Conservation (phyloP, 2,329 filamentous ascomycete genomes). For the Microdochium bolleyi region DNA sequence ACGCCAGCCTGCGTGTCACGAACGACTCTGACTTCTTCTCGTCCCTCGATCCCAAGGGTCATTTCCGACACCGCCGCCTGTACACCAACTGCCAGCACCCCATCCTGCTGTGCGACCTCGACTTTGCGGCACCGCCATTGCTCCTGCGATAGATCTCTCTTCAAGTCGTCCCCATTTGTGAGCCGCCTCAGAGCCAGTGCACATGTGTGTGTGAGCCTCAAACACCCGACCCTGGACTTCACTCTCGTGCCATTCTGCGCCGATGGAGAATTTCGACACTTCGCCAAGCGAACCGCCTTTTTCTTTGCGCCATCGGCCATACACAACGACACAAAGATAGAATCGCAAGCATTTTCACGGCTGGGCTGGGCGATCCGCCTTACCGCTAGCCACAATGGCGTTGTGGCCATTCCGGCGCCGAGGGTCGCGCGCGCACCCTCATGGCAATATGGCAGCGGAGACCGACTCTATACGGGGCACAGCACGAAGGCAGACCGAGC, state of each 20-base stretch:
- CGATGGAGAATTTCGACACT: background rate
- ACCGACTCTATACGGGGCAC: conserved; percentile 3
- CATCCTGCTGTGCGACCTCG: too few relatives aligned
- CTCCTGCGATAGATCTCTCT: too few relatives aligned
- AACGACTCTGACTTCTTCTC: background rate
- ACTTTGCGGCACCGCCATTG: too few relatives aligned
- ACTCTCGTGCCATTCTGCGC: background rate
- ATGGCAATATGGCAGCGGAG: conserved; percentile 12
- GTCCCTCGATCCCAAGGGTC: too few relatives aligned
- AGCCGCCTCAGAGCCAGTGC: too few relatives aligned
- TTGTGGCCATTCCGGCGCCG: conserved; percentile 78
- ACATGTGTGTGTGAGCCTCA: too few relatives aligned
- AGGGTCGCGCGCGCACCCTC: conserved; percentile 55
- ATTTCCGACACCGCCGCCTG: too few relatives aligned
- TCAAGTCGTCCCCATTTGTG: too few relatives aligned
- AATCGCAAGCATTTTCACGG: background rate
- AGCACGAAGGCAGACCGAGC: conserved; percentile 8
- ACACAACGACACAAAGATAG: background rate
- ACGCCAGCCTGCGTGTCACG: background rate
- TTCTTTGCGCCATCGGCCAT: background rate
- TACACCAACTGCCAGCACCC: too few relatives aligned
- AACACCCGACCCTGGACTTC: background rate
- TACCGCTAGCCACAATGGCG: conserved; percentile 46
- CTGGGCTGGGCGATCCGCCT: background rate
- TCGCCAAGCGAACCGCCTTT: background rate